Conservation (phyloP, 768 basidiomycete genomes). For the Lactarius sanguifluus region DNA sequence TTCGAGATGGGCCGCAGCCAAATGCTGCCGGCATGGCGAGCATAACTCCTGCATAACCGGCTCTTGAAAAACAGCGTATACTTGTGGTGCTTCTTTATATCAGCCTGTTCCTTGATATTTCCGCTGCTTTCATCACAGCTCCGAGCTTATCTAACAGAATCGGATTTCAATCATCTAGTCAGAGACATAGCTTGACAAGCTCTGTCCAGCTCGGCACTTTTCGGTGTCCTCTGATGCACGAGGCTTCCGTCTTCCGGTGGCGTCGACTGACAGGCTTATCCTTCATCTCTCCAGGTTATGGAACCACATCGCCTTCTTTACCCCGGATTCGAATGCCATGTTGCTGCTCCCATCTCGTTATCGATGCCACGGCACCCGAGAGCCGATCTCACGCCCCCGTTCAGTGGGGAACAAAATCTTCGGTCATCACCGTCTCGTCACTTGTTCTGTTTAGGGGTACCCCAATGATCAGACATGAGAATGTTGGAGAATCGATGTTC, state of each 20-base stretch:
- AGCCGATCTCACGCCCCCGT: not conserved
- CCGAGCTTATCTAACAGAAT: not conserved
- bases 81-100: conserved; percentile 5
- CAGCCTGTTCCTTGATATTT: conserved; percentile 2
- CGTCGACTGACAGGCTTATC: conserved; percentile 19
- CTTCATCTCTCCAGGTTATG: conserved; percentile 17
- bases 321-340: conserved; percentile 11
- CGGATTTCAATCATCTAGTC: not conserved
- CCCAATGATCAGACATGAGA: conserved; percentile 1
- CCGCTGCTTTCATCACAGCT: not conserved
- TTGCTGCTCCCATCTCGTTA: conserved; percentile 14
- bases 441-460: conserved; percentile 4
- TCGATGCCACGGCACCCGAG: conserved; percentile 13
- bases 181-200: not conserved
- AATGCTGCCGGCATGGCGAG: not conserved
- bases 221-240: conserved; percentile 10
- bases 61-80: conserved; percentile 1
- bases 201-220: conserved; percentile 4
- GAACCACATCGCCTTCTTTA: conserved; percentile 16
- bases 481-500: not conserved
- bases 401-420: conserved; percentile 2
- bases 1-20: not conserved
- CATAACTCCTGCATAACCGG: not conserved
- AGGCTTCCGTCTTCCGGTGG: conserved; percentile 10
- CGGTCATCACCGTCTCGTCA: conserved; percentile 6